Evolutionary conservation across 2,329 filamentous ascomycete species (phyloP).

Genomic region (Penicillium polonicum): DNA sequence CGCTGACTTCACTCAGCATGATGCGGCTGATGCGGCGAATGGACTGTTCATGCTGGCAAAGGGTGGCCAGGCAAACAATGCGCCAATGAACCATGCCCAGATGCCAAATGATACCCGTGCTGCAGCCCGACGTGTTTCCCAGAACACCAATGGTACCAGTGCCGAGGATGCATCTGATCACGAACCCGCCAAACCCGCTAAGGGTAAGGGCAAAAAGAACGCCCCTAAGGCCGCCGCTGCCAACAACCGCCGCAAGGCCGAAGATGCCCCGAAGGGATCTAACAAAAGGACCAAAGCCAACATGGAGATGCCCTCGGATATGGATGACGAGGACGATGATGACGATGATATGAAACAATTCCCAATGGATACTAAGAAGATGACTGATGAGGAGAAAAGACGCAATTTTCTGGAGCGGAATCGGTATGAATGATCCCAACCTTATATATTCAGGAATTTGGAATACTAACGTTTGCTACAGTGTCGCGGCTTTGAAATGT

Average conservation of each 20-base stretch:
- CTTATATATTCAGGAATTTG: background rate
- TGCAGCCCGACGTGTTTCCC: slow-evolving; percentile 44
- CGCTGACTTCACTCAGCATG: slow-evolving; percentile 76
- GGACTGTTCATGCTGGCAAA: slow-evolving; percentile 85
- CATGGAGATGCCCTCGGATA: slow-evolving; percentile 42
- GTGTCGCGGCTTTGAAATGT: slow-evolving; percentile 94
- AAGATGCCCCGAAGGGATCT: slow-evolving; percentile 68
- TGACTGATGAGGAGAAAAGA: slow-evolving; percentile 97
- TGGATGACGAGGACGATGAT: slow-evolving; percentile 51
- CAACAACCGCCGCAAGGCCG: slow-evolving; percentile 75
- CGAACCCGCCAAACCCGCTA: slow-evolving; percentile 63
- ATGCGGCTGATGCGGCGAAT: slow-evolving; percentile 90
- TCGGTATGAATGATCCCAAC: slow-evolving; percentile 60
- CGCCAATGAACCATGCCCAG: slow-evolving; percentile 48
- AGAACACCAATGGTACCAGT: slow-evolving; percentile 49
- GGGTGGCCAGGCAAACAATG: slow-evolving; percentile 56
- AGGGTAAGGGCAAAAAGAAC: slow-evolving; percentile 69
- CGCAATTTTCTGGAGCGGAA: slow-evolving; percentile 98
- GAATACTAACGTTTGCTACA: slow-evolving; percentile 44
- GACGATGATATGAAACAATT: slow-evolving; percentile 54
- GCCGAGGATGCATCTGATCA: slow-evolving; percentile 71
- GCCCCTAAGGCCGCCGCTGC: slow-evolving; percentile 51
- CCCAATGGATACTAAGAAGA: slow-evolving; percentile 66
- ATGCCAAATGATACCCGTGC: slow-evolving; percentile 47
- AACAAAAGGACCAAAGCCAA: slow-evolving; percentile 72